Conservation (phyloP, 2,329 filamentous ascomycete species). For the Phialemoniopsis sp. region DNA sequence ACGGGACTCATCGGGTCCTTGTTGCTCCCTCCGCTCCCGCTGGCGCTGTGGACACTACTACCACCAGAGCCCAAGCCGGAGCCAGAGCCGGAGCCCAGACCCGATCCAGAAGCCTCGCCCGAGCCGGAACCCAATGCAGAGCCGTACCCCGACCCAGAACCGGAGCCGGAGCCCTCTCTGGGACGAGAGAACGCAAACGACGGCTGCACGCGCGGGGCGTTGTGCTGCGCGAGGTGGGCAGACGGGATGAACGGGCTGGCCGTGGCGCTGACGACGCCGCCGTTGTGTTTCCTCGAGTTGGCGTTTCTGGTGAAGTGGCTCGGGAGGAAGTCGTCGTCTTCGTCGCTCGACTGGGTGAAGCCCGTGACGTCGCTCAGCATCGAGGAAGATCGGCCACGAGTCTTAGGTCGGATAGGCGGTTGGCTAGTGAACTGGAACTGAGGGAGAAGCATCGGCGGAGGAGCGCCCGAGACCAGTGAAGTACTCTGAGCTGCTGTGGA, state of each 20-base stretch:
- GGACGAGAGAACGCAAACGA: neutral
- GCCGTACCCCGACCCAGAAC: constrained; percentile 13
- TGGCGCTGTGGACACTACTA: constrained; percentile 36
- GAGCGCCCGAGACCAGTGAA: constrained; percentile 11
- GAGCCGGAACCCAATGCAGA: constrained; percentile 2
- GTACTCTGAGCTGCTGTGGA: too few relatives aligned
- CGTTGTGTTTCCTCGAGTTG: constrained; percentile 12
- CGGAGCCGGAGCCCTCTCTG: constrained; percentile 18
- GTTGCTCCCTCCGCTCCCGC: constrained; percentile 42
- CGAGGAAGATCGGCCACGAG: constrained; percentile 57
- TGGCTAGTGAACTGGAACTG: constrained; percentile 18
- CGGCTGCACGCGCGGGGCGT: constrained; percentile 5
- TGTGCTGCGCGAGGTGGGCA: constrained; percentile 4
- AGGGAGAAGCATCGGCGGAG: constrained; percentile 22
- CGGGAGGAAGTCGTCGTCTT: constrained; percentile 33
- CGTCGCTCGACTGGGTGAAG: constrained; percentile 58
- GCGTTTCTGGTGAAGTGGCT: constrained; percentile 6
- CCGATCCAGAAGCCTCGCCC: constrained; percentile 15
- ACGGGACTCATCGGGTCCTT: constrained; percentile 49
- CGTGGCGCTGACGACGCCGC: constrained; percentile 15
- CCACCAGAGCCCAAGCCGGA: constrained; percentile 19
- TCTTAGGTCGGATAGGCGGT: constrained; percentile 24
- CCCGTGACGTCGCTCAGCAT: constrained; percentile 67
- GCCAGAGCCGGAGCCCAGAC: constrained; percentile 17
- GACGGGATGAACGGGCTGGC: constrained; percentile 11